A percentile compares a stretch with the other conserved stretches of the same genome.
These are phyloP conservation scores for Fraxinus angustifolia DNA, from an alignment of 305 asterid species.

Conservation along the genomic window DNA sequence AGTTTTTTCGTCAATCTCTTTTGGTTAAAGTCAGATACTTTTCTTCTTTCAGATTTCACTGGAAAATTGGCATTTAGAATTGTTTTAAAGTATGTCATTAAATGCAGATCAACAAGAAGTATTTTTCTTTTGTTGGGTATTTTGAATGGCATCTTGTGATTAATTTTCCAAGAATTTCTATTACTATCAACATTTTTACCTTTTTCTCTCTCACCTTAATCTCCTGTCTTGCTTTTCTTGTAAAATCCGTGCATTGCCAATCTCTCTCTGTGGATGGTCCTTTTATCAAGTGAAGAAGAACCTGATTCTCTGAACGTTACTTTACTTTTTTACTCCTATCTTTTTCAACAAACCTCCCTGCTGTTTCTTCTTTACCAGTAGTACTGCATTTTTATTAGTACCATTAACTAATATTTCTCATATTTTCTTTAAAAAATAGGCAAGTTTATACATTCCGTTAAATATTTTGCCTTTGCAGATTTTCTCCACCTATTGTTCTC, in stretches of 20 bases:
- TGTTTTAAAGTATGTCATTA: background rate
- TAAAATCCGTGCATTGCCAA: constrained; percentile 18
- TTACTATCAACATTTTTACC: background rate
- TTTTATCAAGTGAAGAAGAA: constrained; percentile 49
- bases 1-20: constrained; percentile 7
- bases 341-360: constrained; percentile 15
- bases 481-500: background rate
- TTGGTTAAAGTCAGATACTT: background rate
- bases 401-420: background rate
- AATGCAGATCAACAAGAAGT: constrained; percentile 19
- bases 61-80: background rate
- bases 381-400: background rate
- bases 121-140: constrained; percentile 10
- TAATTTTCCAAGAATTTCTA: constrained; percentile 6
- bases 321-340: constrained; percentile 23
- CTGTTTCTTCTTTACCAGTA: background rate
- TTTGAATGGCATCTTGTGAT: constrained; percentile 21
- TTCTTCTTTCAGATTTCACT: constrained; percentile 1
- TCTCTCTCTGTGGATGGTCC: constrained; percentile 14
- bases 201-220: constrained; percentile 2
- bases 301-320: constrained; percentile 53
- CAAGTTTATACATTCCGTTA: background rate
- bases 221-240: background rate
- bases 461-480: background rate
- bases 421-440: background rate